These are phyloP conservation scores for Butyriboletus loyo DNA, from an alignment of 768 basidiomycete species.

Conservation along the genomic window DNA sequence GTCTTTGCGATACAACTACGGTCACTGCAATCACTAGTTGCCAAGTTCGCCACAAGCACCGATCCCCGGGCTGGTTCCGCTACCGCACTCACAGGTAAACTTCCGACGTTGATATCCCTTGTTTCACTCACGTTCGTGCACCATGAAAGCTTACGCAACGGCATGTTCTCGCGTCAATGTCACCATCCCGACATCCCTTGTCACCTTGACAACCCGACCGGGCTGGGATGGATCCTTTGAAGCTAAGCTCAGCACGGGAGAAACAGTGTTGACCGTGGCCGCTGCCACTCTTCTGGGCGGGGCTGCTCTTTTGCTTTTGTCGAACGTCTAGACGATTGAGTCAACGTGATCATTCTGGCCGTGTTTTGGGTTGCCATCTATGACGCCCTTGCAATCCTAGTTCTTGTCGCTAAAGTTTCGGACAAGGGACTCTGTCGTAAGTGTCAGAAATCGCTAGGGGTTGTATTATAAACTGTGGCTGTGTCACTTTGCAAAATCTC, in stretches of 20 bases:
- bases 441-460: not conserved
- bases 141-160: conserved; percentile 48
- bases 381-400: not conserved
- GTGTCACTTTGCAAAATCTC: not conserved
- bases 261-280: conserved; percentile 43
- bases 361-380: not conserved
- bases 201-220: conserved; percentile 43
- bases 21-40: conserved; percentile 46
- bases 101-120: not conserved
- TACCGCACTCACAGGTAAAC: conserved; percentile 53
- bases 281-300: conserved; percentile 46
- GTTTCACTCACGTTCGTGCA: conserved; percentile 6
- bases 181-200: conserved; percentile 37
- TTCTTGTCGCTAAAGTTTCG: not conserved
- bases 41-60: conserved; percentile 43
- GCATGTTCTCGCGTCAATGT: conserved; percentile 43
- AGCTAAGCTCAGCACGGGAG: conserved; percentile 42
- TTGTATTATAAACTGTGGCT: conserved; percentile 12
- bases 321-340: conserved; percentile 40
- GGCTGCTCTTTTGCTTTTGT: conserved; percentile 49
- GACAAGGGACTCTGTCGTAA: not conserved
- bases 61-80: conserved; percentile 60
- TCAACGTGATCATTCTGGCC: not conserved
- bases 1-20: conserved; percentile 51
- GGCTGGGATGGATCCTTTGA: conserved; percentile 63